A percentile compares a stretch with the other conserved stretches of the same genome.
phyloP scores from a whole-genome alignment of 192 early-diverging fungal genomes.

The Umbelopsis ramanniana region DNA sequence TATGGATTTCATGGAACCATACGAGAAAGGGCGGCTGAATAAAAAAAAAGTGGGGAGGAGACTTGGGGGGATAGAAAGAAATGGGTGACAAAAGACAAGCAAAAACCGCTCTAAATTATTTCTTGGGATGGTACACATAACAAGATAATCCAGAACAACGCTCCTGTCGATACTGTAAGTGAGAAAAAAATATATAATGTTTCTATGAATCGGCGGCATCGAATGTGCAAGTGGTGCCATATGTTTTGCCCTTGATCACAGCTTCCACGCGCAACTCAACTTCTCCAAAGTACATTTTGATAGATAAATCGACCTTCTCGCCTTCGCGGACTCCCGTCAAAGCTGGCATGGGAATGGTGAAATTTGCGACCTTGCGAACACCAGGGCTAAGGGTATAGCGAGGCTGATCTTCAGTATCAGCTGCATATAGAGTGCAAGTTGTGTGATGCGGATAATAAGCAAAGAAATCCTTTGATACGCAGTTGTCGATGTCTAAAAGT shows the following conservation, averaged over 20 bases:
- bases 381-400: constrained; percentile 39
- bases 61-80: neutral
- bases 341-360: constrained; percentile 45
- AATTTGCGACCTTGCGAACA: constrained; percentile 43
- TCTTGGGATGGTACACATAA: neutral
- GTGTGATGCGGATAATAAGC: constrained; percentile 48
- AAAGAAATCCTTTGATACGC: constrained; percentile 45
- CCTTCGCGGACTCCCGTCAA: constrained; percentile 42
- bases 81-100: neutral
- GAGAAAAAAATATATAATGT: neutral
- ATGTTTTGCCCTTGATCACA: constrained; percentile 46
- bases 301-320: constrained; percentile 42
- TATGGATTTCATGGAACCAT: neutral
- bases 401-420: constrained; percentile 43
- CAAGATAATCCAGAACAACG: constrained; percentile 19
- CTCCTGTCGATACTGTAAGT: constrained; percentile 3
- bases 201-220: constrained; percentile 26
- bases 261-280: constrained; percentile 45
- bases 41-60: neutral
- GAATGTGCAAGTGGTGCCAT: constrained; percentile 45
- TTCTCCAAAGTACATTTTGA: constrained; percentile 47
- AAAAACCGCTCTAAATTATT: constrained; percentile 5
- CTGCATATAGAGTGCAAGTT: constrained; percentile 45
- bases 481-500: constrained; percentile 42
- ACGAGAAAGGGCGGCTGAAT: neutral